phyloP scores from a whole-genome alignment of 2,329 filamentous ascomycete species.

The Gaeumannomyces sp. region DNA sequence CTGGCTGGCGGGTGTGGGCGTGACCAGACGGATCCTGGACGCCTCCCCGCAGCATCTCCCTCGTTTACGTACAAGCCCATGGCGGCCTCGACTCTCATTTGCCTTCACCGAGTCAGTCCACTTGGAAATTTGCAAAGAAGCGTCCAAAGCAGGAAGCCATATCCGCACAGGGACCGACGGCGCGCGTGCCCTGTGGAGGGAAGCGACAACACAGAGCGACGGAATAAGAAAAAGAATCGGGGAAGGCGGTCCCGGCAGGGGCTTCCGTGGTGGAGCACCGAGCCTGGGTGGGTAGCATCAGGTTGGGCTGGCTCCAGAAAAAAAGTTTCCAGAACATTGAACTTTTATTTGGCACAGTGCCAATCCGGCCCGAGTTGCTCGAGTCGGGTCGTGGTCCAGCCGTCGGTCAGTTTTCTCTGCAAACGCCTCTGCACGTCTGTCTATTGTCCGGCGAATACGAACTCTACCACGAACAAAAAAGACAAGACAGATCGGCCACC shows the following conservation, averaged over 20 bases:
- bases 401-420: too few relatives aligned
- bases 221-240: neutral
- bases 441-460: neutral
- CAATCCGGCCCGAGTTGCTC: neutral
- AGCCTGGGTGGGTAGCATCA: neutral
- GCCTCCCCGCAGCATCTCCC: neutral
- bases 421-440: too few relatives aligned
- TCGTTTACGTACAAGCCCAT: neutral
- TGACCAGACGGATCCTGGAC: neutral
- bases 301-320: neutral
- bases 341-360: neutral
- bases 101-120: neutral
- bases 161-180: too few relatives aligned
- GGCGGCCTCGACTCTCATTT: neutral
- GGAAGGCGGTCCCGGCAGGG: neutral
- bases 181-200: neutral
- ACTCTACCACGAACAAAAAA: neutral
- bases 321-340: conserved; percentile 1
- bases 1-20: neutral
- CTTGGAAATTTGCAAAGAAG: neutral
- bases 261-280: neutral
- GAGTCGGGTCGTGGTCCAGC: too few relatives aligned
- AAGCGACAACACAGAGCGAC: neutral
- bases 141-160: neutral
- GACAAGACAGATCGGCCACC: too few relatives aligned